These are phyloP conservation scores for Theileria parva DNA, from an alignment of 169 alveolate genomes.

Conservation along the genomic window DNA sequence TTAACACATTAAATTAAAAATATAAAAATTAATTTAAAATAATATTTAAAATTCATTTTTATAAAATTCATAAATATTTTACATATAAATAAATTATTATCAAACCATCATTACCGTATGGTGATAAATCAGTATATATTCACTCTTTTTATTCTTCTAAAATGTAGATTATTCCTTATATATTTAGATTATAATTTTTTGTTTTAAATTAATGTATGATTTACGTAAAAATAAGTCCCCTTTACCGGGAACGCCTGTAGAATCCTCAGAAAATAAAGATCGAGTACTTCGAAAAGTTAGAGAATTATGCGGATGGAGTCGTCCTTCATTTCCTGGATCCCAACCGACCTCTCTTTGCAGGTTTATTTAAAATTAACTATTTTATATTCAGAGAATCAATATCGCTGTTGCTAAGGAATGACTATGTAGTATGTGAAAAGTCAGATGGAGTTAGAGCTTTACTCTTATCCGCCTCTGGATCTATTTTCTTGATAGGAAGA, in stretches of 20 bases:
- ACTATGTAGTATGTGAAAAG: conserved; percentile 89
- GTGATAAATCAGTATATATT: neutral
- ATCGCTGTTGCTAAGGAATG: conserved; percentile 67
- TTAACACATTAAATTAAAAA: neutral
- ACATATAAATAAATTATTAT: neutral
- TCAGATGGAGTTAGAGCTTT: conserved; percentile 88
- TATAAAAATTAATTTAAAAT: neutral
- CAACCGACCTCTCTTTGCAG: conserved; percentile 86
- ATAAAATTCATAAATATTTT: conserved; percentile 1
- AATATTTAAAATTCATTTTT: conserved; percentile 9
- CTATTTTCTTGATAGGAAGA: conserved; percentile 83
- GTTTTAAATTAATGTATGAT: conserved; percentile 12
- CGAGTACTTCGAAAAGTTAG: conserved; percentile 66
- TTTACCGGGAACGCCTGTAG: conserved; percentile 56
- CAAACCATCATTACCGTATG: neutral
- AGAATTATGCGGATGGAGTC: conserved; percentile 83
- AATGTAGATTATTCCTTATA: neutral
- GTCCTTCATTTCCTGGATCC: conserved; percentile 85
- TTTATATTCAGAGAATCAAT: conserved; percentile 40
- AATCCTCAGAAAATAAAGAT: conserved; percentile 36
- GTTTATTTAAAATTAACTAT: conserved; percentile 2
- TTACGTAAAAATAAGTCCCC: neutral
- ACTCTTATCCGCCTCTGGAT: conserved; percentile 82
- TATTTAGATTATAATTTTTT: neutral
- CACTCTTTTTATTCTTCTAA: neutral